Base-by-base conservation (phyloP, 2,329 filamentous ascomycete genomes). In the Fusarium subglutinans region DNA sequence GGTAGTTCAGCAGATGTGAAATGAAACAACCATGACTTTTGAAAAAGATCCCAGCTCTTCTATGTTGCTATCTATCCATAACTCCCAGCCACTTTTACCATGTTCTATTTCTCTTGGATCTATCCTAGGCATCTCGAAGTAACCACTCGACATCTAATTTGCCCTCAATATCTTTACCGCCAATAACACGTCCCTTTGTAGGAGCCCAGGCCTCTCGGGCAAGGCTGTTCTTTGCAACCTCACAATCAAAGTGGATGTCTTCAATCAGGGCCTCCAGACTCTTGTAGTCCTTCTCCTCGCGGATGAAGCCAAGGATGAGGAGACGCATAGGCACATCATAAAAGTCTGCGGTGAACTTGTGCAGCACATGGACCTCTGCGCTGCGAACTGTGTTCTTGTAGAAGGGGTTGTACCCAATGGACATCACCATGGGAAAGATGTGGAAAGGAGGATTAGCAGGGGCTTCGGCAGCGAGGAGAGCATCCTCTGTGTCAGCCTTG, bases 341-440 rank as follows among this genome's bases (percentile, higher is more conserved):
- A 81, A 99, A 99, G 81, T 98, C 95, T 44, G 87, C 85, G 5
- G 84, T 82, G 81, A 98, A 97, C 48, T 87, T 82, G 79, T 94
- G 91, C 82, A 99, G 89, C 62, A 99, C 89, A 84, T 98, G 95
- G 64, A 97, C 95, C 87, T 98, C 95, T 80, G 96, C 95, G 72
- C 90, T 94, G 71, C 94, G 91, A 53, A 94, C 90, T 9, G 89
- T 91, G 87, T 99, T 98, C 82, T 95, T 95, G 88, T 98, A 99
- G 84, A 95, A 98, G 0, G 96, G 96, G 83, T 98, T 99, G 89
- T 95, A 98, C 50, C 96, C 96, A 75, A 98, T 96, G 70, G 91
- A 94, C 92, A 98, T 93, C 75, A 97, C 95, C 89, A 97, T 96
- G 3, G 94, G 94, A 82, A 92, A 94, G 64, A 96, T 86, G 66